Percentiles rank a stretch among this genome's conserved stretches.
phyloP scores from a whole-genome alignment of 2,329 filamentous ascomycete species.

The Trichoderma asperellum region DNA sequence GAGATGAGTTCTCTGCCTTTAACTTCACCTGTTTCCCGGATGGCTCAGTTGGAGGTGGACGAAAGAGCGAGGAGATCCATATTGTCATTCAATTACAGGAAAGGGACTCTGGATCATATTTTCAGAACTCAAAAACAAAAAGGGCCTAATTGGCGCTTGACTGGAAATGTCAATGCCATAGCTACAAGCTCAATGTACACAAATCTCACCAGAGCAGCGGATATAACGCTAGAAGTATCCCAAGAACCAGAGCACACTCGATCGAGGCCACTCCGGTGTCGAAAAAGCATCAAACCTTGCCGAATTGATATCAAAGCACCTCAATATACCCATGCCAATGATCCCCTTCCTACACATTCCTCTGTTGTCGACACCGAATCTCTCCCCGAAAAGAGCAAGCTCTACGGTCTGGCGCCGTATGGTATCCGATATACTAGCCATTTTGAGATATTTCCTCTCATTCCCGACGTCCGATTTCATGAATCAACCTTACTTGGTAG shows the following conservation, averaged over 20 bases:
- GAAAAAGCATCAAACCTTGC: constrained; percentile 51
- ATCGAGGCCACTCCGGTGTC: constrained; percentile 39
- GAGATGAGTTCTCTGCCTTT: neutral
- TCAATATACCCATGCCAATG: constrained; percentile 57
- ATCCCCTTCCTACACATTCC: constrained; percentile 47
- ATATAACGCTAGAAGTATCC: neutral
- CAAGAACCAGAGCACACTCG: neutral
- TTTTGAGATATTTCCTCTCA: constrained; percentile 65
- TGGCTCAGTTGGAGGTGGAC: constrained; percentile 61
- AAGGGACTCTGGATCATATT: constrained; percentile 58
- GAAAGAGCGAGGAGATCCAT: constrained; percentile 42
- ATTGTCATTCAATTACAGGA: constrained; percentile 54
- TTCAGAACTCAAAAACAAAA: constrained; percentile 50
- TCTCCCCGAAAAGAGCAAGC: constrained; percentile 36
- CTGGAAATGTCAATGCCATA: neutral
- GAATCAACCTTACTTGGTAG: constrained; percentile 61
- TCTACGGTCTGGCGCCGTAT: constrained; percentile 62
- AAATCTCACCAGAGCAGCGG: neutral
- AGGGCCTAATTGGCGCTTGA: constrained; percentile 28
- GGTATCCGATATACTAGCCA: constrained; percentile 65
- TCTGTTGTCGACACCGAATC: constrained; percentile 25
- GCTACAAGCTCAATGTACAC: neutral
- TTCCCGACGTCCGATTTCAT: constrained; percentile 61
- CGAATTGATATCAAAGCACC: constrained; percentile 55
- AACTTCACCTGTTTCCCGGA: constrained; percentile 39